Percentiles rank a stretch among this genome's conserved stretches.
These are phyloP conservation scores for Sclerotinia glacialis DNA, from an alignment of 2,329 filamentous ascomycete species.

Conservation along the genomic window DNA sequence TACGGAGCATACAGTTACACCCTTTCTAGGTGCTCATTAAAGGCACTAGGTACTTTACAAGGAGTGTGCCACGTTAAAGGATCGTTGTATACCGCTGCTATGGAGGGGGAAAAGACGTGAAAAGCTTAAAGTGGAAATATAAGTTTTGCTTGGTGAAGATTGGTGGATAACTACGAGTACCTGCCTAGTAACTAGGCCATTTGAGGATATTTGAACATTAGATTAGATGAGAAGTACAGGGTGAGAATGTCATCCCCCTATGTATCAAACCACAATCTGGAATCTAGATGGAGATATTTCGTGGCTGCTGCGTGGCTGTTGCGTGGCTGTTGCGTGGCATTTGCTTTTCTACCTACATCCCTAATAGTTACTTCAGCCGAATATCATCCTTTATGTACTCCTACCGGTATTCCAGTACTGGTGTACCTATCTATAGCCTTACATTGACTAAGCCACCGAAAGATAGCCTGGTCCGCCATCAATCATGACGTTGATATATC, in stretches of 20 bases:
- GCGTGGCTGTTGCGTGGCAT: conserved; percentile 11
- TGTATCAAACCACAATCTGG: background rate
- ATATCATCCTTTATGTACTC: background rate
- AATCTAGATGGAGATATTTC: background rate
- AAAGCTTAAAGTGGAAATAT: conserved; percentile 14
- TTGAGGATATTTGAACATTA: background rate
- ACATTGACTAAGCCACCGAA: conserved; percentile 1
- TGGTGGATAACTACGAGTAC: background rate
- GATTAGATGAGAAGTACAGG: background rate
- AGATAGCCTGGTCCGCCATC: conserved; percentile 6
- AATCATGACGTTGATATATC: background rate
- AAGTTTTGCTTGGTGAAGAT: background rate
- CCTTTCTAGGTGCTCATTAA: conserved; percentile 25
- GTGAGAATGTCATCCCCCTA: background rate
- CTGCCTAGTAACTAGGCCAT: background rate
- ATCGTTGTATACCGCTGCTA: background rate
- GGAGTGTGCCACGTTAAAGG: conserved; percentile 10
- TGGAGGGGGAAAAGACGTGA: background rate
- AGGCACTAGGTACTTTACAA: conserved; percentile 21
- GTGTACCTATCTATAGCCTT: background rate
- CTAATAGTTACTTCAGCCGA: background rate
- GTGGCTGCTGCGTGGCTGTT: background rate
- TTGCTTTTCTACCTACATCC: no score
- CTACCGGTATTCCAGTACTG: background rate
- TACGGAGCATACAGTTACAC: background rate